Evolutionary conservation across 2,329 filamentous ascomycete species (phyloP), one percentile per base, ranked within the genome.

Genomic region (Tolypocladium tundrense): DNA sequence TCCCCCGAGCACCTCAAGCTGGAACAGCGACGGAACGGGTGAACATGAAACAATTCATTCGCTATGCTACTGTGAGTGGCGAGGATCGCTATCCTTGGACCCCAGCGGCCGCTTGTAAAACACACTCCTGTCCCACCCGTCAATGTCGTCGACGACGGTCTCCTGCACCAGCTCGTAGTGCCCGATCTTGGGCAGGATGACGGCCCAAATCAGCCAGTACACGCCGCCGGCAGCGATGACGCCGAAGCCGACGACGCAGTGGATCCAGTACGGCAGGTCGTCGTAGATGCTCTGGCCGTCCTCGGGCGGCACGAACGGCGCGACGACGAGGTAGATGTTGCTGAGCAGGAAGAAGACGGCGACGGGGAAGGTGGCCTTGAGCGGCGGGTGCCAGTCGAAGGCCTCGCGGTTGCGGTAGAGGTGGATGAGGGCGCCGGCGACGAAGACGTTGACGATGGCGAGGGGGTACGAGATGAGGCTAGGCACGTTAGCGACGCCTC

Each of bases 401-500:
- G 71, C 67, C 40, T 70, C 69, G 57, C 75, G 77, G 70, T 77
- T 75, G 61, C 76, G 68, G 68, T 80, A 83, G 35, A 85, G 75
- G 59, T 80, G 76, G 31, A 83, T 69, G 40, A 85, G 73, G 45
- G 76, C 82, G 4, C 69, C 76, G 13, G 79, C 75, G 54, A 84
- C 79, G 59, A 82, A 79, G 58, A 77, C 70, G 69, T 83, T 83
- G 68, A 83, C 74, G 50, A 84, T 75, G 55, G 84, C 79, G 14
- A 86, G 75, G 0, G 84, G 84, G 64, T 87, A 87, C 0, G 82
- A 83, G 65, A 87, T 87, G 56, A 87, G 77, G 69, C 77, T 82
- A 57, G 33, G 52, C 13, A 19, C 4, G 24, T 10, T 14, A 51
- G 43, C 41, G 43, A 35, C 31, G 16, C 2, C 2, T 13, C 8